Base-by-base conservation (phyloP, 2,329 filamentous ascomycete genomes). In the Penicillium sp. region DNA sequence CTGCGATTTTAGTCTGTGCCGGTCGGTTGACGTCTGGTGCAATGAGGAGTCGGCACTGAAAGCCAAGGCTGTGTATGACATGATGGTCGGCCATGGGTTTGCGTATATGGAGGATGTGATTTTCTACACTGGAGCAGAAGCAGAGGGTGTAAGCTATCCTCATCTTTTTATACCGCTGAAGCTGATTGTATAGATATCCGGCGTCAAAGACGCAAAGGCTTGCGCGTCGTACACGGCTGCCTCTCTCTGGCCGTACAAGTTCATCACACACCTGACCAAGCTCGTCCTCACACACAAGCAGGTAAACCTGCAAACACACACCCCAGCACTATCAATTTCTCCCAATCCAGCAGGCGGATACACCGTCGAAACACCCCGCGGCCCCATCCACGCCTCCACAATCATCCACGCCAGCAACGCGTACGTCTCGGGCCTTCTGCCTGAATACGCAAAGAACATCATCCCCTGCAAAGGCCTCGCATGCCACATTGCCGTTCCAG, bases 331-430 rank as follows among this genome's bases (percentile, higher is more conserved):
- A 6, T 57, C 57, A 5, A 63, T 76, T 66, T 2, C 57, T 64
- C 16, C 59, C 61, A 43, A 18, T 52, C 1, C 58, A 61, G 9
- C 50, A 62, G 28, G 61, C 65, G 66, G 67, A 3, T 92, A 88
- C 84, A 77, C 79, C 0, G 74, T 91, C 0, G 76, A 84, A 47
- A 95, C 91, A 0, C 33, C 79, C 0, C 83, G 90, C 21, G 91
- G 91, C n/a, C 76, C 73, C 43, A 80, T 95, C 55, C 68, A 69
- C 0, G 79, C 90, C 1, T 74, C 76, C 12, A 79, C 82, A 33
- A 83, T 96, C 20, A 79, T 96, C 18, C 80, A 96, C 16, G 88
- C 90, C 4, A 93, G 88, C 0, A 96, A 96, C 67, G 92, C 79
- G 3, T 95, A 96, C 71, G 92, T 90, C 0, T 90, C 89, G 1